Conservation (phyloP, 106 monocot species). For the Triglochin maritima region DNA sequence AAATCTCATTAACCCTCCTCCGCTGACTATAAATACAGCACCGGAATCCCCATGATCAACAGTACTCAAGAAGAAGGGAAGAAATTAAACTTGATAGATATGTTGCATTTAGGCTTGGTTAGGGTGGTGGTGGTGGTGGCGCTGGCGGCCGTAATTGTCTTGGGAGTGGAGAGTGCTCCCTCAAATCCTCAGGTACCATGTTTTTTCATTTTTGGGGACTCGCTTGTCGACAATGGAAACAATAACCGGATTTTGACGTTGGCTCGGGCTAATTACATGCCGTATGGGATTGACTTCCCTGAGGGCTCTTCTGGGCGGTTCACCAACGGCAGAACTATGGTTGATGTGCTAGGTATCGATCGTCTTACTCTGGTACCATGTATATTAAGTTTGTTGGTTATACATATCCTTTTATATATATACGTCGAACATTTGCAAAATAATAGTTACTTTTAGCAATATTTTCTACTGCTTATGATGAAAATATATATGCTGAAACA, state of each 20-base stretch:
- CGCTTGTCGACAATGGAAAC: conserved; percentile 85
- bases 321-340: conserved; percentile 65
- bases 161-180: neutral
- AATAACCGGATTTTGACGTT: conserved; percentile 64
- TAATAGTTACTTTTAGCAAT: too few species aligned
- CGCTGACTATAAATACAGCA: too few species aligned
- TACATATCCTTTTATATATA: neutral
- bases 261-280: conserved; percentile 67
- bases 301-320: conserved; percentile 62
- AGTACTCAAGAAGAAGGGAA: neutral
- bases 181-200: conserved; percentile 43
- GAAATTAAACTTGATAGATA: neutral
- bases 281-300: conserved; percentile 78
- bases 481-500: too few species aligned
- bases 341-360: conserved; percentile 43
- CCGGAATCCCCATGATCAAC: too few species aligned
- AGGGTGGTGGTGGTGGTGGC: neutral
- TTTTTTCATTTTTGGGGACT: conserved; percentile 83
- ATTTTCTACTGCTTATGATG: too few species aligned
- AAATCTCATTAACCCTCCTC: too few species aligned
- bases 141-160: neutral
- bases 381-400: too few species aligned
- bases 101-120: neutral
- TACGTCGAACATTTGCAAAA: too few species aligned
- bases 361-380: neutral